A percentile compares a stretch with the other conserved stretches of the same genome.
These are phyloP conservation scores for Alternaria conjuncta DNA, from an alignment of 2,329 filamentous ascomycete genomes.

Conservation along the genomic window DNA sequence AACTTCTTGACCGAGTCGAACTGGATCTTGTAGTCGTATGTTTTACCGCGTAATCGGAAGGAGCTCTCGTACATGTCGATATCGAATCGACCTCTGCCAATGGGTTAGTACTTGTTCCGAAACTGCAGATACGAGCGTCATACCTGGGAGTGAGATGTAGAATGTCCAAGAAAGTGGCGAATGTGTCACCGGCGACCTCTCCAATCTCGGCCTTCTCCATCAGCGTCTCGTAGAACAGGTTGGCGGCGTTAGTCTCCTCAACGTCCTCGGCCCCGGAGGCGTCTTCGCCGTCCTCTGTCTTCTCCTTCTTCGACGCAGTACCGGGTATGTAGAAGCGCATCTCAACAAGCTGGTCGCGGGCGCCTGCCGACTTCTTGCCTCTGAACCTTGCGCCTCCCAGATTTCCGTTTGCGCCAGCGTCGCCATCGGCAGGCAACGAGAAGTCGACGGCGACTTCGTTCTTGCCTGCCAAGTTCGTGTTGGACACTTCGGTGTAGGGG, in stretches of 20 bases:
- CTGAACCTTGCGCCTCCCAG: slow-evolving; percentile 75
- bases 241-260: slow-evolving; percentile 93
- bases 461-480: slow-evolving; percentile 95
- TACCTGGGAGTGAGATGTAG: slow-evolving; percentile 94
- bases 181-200: slow-evolving; percentile 97
- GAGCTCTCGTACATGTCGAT: slow-evolving; percentile 99
- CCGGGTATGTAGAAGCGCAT: slow-evolving; percentile 99
- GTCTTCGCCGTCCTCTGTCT: slow-evolving; percentile 74
- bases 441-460: slow-evolving; percentile 98
- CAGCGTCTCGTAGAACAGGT: slow-evolving; percentile 96
- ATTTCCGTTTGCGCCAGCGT: slow-evolving; percentile 74
- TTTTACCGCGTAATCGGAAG: slow-evolving; percentile 96
- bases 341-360: slow-evolving; percentile 91
- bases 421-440: slow-evolving; percentile 74
- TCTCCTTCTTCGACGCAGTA: slow-evolving; percentile 73
- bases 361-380: slow-evolving; percentile 88
- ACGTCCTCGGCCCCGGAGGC: slow-evolving; percentile 59
- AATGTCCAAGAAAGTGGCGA: slow-evolving; percentile 95
- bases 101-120: slow-evolving; percentile 22
- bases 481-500: slow-evolving; percentile 95
- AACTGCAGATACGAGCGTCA: slow-evolving; percentile 28
- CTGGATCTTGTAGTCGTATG: slow-evolving; percentile 99
- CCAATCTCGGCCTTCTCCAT: slow-evolving; percentile 99
- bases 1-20: slow-evolving; percentile 99
- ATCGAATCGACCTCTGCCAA: slow-evolving; percentile 90